Evolutionary conservation across 129 eudicot species (phyloP).

Genomic region (Lactuca saligna): DNA sequence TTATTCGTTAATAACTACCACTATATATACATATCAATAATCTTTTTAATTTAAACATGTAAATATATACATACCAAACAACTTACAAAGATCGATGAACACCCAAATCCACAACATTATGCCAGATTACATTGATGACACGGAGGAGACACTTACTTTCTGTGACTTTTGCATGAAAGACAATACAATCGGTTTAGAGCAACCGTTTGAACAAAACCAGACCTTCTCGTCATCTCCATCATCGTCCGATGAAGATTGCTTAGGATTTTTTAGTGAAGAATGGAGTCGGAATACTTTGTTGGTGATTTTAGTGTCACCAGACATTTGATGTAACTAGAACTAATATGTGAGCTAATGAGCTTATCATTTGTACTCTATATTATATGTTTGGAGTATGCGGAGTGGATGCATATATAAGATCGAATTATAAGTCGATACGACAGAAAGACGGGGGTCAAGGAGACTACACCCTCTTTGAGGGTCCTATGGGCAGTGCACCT

Average conservation of each 20-base stretch:
- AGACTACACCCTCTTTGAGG: no score
- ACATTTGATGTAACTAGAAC: no score
- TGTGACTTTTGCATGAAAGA: constrained; percentile 26
- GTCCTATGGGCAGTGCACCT: no score
- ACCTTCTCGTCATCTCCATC: constrained; percentile 10
- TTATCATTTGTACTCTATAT: no score
- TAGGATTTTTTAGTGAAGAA: constrained; percentile 34
- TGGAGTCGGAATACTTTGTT: constrained; percentile 3
- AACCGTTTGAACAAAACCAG: constrained; percentile 1
- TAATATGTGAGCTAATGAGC: no score
- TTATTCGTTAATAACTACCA: background rate
- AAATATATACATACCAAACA: background rate
- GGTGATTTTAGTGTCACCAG: no score
- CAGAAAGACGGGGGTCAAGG: no score
- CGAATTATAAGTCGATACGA: no score
- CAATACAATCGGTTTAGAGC: constrained; percentile 2
- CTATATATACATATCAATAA: background rate
- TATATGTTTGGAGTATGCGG: no score
- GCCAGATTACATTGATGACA: constrained; percentile 27
- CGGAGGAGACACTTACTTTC: constrained; percentile 32
- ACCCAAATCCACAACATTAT: constrained; percentile 20
- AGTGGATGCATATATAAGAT: no score
- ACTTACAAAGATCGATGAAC: background rate
- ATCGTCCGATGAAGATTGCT: constrained; percentile 25
- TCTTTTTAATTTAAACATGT: background rate